Conservation (phyloP, 1,139 yeast genomes). For the Yamadazyma conglobata region DNA sequence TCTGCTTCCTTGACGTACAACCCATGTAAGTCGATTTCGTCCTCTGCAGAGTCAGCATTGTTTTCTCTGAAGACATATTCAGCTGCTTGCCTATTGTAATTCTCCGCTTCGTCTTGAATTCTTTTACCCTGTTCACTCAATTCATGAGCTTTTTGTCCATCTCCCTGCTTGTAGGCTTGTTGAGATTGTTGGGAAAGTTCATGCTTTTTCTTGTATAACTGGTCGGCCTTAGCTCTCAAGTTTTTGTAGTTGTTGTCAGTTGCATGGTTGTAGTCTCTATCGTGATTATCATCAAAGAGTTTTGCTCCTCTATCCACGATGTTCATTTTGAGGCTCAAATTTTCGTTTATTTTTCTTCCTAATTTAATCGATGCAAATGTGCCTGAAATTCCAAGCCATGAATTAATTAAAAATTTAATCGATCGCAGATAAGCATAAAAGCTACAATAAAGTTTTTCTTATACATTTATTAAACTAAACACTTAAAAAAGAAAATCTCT, state of each 20-base stretch:
- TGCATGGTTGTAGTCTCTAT: constrained; percentile 69
- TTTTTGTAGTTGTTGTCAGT: constrained; percentile 62
- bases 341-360: no score
- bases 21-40: constrained; percentile 94
- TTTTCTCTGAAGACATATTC: constrained; percentile 86
- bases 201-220: constrained; percentile 55
- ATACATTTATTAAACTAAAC: constrained; percentile 15
- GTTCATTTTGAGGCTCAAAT: constrained; percentile 13
- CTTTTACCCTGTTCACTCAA: constrained; percentile 68
- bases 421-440: background rate
- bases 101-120: constrained; percentile 59
- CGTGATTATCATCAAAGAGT: constrained; percentile 26
- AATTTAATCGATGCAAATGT: background rate
- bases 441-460: no score
- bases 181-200: constrained; percentile 67
- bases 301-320: constrained; percentile 36
- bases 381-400: constrained; percentile 2
- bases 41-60: constrained; percentile 75
- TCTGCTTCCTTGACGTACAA: constrained; percentile 86
- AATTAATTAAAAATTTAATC: constrained; percentile 1
- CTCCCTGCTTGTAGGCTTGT: constrained; percentile 70
- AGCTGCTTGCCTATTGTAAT: constrained; percentile 76
- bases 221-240: constrained; percentile 66
- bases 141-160: constrained; percentile 67
- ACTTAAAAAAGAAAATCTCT: constrained; percentile 15